Percentiles rank a stretch among this genome's conserved stretches.
Evolutionary conservation across 805 yeast species (phyloP).

Genomic region (Barnettozyma sp.): DNA sequence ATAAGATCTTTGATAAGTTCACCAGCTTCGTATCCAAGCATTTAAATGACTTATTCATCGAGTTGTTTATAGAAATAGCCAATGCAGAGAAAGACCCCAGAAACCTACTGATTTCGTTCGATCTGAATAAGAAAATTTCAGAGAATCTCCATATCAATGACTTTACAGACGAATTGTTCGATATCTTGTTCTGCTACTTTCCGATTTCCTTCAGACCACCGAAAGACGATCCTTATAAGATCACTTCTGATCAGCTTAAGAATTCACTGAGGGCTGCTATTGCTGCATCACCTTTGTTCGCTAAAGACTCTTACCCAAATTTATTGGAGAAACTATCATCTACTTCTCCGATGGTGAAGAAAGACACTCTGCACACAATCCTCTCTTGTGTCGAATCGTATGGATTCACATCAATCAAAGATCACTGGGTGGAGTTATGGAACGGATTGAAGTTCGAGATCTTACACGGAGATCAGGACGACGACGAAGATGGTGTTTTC

Average conservation of each 20-base stretch:
- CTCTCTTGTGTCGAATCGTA: conserved; percentile 48
- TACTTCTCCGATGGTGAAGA: conserved; percentile 62
- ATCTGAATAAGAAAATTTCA: conserved; percentile 44
- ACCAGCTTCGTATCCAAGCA: conserved; percentile 15
- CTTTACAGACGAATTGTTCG: conserved; percentile 68
- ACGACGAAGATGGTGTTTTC: conserved; percentile 34
- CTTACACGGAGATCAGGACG: conserved; percentile 66
- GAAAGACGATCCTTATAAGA: conserved; percentile 77
- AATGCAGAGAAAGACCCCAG: conserved; percentile 93
- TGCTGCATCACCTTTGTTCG: conserved; percentile 53
- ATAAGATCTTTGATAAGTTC: conserved; percentile 29
- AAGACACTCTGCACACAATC: conserved; percentile 66
- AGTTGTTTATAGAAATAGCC: conserved; percentile 60
- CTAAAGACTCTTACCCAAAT: conserved; percentile 69
- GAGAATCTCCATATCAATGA: conserved; percentile 31
- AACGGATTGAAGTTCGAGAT: conserved; percentile 83
- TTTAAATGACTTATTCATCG: conserved; percentile 38
- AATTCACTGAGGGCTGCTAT: conserved; percentile 52
- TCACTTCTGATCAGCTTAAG: conserved; percentile 69
- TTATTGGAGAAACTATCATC: conserved; percentile 75
- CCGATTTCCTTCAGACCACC: conserved; percentile 96
- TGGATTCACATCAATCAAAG: conserved; percentile 39
- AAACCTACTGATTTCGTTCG: conserved; percentile 68
- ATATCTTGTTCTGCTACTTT: conserved; percentile 87
- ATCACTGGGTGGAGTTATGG: conserved; percentile 74